Conservation (phyloP, 2,329 filamentous ascomycete genomes). For the Aspergillus fischeri region DNA sequence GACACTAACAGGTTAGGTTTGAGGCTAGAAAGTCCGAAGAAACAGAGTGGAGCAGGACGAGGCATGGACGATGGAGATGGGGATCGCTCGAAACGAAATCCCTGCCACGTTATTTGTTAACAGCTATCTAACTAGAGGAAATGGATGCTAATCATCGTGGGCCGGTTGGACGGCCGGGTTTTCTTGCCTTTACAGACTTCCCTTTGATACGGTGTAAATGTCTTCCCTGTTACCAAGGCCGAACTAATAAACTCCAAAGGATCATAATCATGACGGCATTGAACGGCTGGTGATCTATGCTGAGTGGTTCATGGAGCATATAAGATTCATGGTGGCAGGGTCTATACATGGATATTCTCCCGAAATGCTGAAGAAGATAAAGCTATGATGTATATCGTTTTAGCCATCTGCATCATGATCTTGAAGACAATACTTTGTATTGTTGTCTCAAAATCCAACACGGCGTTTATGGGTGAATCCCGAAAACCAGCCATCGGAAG, state of each 20-base stretch:
- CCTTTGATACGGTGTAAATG: no score
- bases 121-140: neutral
- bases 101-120: neutral
- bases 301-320: neutral
- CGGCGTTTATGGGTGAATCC: neutral
- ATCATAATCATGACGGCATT: neutral
- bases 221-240: neutral
- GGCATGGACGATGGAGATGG: neutral
- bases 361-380: neutral
- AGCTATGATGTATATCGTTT: neutral
- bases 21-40: conserved; percentile 20
- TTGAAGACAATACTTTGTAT: neutral
- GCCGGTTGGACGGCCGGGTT: neutral
- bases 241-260: neutral
- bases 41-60: conserved; percentile 16
- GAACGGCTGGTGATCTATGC: neutral
- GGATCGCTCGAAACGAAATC: neutral
- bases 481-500: conserved; percentile 4
- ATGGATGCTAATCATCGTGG: neutral
- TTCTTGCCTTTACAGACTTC: no score
- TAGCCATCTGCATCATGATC: neutral
- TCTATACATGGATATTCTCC: neutral
- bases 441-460: neutral
- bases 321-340: neutral
- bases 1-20: conserved; percentile 1